A percentile compares a stretch with the other conserved stretches of the same genome.
Evolutionary conservation across 2,329 filamentous ascomycete species (phyloP).

Genomic region (Aschersonia sp.): DNA sequence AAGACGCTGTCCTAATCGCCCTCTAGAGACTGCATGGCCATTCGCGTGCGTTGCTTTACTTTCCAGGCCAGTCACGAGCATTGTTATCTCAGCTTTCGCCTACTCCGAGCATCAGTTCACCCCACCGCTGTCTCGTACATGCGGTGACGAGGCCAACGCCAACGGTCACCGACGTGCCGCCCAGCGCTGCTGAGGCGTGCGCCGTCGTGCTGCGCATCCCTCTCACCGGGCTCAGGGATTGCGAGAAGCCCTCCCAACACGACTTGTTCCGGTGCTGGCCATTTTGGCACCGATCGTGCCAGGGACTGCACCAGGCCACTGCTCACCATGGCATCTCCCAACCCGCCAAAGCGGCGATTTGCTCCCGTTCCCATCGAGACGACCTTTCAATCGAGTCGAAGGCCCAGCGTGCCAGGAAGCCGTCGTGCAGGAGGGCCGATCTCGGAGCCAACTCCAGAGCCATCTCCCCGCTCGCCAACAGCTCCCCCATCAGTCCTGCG

Average conservation of each 20-base stretch:
- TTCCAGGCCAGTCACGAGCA: no score
- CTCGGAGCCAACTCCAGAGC: constrained; percentile 41
- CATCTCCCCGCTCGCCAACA: constrained; percentile 31
- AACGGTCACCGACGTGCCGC: not conserved
- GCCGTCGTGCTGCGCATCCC: not conserved
- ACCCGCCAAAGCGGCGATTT: constrained; percentile 42
- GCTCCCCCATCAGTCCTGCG: constrained; percentile 22
- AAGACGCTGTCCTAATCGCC: no score
- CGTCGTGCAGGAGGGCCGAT: constrained; percentile 26
- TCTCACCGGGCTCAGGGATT: no score
- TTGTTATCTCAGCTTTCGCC: no score
- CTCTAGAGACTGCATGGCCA: no score
- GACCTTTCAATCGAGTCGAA: constrained; percentile 44
- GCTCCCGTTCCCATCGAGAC: constrained; percentile 60
- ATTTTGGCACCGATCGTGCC: no score
- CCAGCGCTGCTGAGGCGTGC: no score
- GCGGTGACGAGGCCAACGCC: not conserved
- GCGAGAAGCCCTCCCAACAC: no score
- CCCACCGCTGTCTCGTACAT: not conserved
- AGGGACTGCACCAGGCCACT: not conserved
- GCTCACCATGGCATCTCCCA: constrained; percentile 21
- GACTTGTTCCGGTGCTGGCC: no score
- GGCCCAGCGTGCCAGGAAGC: constrained; percentile 1
- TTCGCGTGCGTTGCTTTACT: no score
- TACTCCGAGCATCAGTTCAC: not conserved